Conservation (phyloP, 2,329 filamentous ascomycete species). For the Venturiaceae sp. region DNA sequence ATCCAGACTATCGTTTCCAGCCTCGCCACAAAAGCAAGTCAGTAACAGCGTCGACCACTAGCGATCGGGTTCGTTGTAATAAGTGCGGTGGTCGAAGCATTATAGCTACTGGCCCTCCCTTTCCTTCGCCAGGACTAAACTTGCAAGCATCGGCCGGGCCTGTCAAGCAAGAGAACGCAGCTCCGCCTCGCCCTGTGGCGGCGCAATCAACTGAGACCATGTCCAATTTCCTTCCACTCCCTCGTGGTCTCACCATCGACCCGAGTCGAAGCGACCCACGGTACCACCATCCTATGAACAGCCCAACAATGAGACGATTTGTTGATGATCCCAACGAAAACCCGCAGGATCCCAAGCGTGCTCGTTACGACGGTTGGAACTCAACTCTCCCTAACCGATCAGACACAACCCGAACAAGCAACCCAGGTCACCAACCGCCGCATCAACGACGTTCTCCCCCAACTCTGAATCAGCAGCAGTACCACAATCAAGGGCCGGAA, state of each 20-base stretch:
- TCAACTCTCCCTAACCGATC: background rate
- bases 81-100: constrained; percentile 64
- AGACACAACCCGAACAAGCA: background rate
- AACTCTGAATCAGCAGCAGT: background rate
- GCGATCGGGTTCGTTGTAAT: constrained; percentile 45
- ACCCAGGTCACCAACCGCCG: background rate
- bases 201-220: background rate
- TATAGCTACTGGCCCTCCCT: constrained; percentile 51
- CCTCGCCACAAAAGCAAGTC: constrained; percentile 47
- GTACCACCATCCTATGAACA: background rate
- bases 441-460: background rate
- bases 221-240: constrained; percentile 3
- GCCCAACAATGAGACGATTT: background rate
- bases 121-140: constrained; percentile 11
- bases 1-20: constrained; percentile 91
- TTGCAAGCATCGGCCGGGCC: background rate
- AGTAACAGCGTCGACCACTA: constrained; percentile 26
- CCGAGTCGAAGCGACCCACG: background rate
- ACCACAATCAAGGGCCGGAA: background rate
- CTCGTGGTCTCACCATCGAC: background rate
- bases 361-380: background rate
- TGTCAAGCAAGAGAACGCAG: constrained; percentile 1
- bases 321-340: background rate
- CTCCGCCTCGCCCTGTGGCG: constrained; percentile 1
- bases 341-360: background rate